Base-by-base conservation (phyloP, 2,329 filamentous ascomycete species). In the Colletotrichum sp. region DNA sequence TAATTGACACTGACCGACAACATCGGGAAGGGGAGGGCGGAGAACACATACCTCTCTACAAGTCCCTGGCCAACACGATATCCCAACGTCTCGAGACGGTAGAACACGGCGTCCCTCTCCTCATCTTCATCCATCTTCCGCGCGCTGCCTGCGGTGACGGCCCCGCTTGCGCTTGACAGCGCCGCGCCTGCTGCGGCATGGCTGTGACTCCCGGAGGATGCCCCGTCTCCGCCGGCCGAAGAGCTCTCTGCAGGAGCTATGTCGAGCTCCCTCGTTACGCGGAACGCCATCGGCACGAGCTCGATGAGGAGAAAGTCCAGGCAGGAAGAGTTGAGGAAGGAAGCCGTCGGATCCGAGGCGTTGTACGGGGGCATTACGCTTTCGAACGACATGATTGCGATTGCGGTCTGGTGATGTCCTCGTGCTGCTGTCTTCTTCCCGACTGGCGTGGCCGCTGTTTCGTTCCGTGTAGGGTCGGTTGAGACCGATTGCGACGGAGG, bases 251-350 rank as follows among this genome's bases (percentile, higher is more conserved):
- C 83, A 75, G 89, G 84, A 68, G 85, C 83, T 34, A 86, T 86
- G 74, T 92, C 91, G 6, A 95, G 89, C 81, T 97, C 93, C 81
- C 93, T 91, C 27, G 95, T 93, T 77, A 98, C 90, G 78, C 97
- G 93, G 85, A 97, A 95, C 7, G 96, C 95, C 88, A 98, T 94
- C 52, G 97, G 97, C 18, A 99, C 97, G 71, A 99, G 92, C 87
- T 99, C 97, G 83, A 98, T 98, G 80, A 99, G 91, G 72, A 99
- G 91, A 80, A 99, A 94, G 85, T 99, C 97, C 80, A 99, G 92
- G 83, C 94, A 96, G 64, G 96, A 97, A 73, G 94, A 92, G 86
- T 91, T 94, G 80, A 98, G 89, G 86, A 96, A 94, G 76, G 92
- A 92, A 74, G 94, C 94, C 75, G 89, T 89, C 48, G 95, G 94